Base-by-base conservation (phyloP, 768 basidiomycete genomes). In the Russula virescens region DNA sequence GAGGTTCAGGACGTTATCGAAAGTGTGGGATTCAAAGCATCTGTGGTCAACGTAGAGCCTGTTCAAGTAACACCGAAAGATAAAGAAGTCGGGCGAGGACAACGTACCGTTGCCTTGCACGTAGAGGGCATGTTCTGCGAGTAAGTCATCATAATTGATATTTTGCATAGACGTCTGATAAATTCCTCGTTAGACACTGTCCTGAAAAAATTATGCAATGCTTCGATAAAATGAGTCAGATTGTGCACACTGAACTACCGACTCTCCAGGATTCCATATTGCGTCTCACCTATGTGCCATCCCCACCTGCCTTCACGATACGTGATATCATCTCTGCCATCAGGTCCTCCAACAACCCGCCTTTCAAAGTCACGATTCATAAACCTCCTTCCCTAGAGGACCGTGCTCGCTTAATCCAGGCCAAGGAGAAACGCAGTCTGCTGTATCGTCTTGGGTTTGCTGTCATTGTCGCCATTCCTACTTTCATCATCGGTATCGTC, bases 401-500 rank as follows among this genome's bases (percentile, higher is more conserved):
- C 52, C 78, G 83, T 19, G 77, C 86, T 11, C 79, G 77, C 18
- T 67, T 69, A 26, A 82, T 88, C 73, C 88, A 86, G 64, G 71
- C 71, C 21, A 78, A 70, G n/a, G 91, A 92, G 71, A 81, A 79
- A 61, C 74, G 72, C 3, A 68, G 72, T 0, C 74, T 91, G 2
- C 76, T 89, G 10, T 65, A 65, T 6, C 84, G 86, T 42, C 79
- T 90, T 7, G 31, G 81, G 14, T 78, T 87, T 56, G 77, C 88
- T 1, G 65, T 87, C 25, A 50, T 87, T 43, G 74, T 84, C 48
- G 84, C 88, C n/a, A 80, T 94, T 48, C 91, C 91, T 0, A 85
- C 89, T 0, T 88, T 94, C 71, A 75, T 93, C 63, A 83, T 94
- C 64, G 86, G 82, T 1, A 81, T 93, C 58, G 84, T 91, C 13